Evolutionary conservation across 495 filamentous ascomycete genomes (phyloP).

Genomic region (Penicillium alfredii): DNA sequence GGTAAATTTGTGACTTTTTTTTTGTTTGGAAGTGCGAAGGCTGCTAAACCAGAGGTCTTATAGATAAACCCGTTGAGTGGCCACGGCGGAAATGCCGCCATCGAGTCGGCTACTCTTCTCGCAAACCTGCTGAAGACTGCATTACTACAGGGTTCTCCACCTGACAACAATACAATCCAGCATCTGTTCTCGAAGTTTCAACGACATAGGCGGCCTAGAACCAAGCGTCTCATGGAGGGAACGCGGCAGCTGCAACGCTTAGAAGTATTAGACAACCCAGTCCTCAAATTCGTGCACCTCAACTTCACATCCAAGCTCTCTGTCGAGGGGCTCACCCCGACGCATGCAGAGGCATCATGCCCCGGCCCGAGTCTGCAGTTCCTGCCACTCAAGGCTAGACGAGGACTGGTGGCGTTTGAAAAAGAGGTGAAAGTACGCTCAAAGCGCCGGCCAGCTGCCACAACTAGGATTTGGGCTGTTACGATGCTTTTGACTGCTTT

Average conservation of each 20-base stretch:
- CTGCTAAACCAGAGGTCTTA: not conserved
- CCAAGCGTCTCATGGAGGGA: not conserved
- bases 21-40: no score
- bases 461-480: constrained; percentile 4
- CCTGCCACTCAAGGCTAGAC: not conserved
- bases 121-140: constrained; percentile 1
- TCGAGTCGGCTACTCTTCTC: constrained; percentile 2
- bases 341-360: not conserved
- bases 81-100: constrained; percentile 2
- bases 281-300: constrained; percentile 9
- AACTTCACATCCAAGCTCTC: constrained; percentile 1
- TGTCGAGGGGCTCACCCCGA: not conserved
- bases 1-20: no score
- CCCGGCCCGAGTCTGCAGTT: not conserved
- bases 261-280: constrained; percentile 8
- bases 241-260: constrained; percentile 1
- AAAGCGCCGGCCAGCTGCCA: not conserved
- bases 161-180: constrained; percentile 22
- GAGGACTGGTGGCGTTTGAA: constrained; percentile 1
- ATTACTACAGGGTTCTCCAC: not conserved
- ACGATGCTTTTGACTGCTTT: constrained; percentile 5
- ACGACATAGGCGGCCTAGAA: constrained; percentile 2
- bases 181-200: constrained; percentile 7
- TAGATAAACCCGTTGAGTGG: constrained; percentile 3
- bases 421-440: constrained; percentile 4